Evolutionary conservation across 345 rosid genomes (phyloP).

Genomic region (Corchorus olitorius): DNA sequence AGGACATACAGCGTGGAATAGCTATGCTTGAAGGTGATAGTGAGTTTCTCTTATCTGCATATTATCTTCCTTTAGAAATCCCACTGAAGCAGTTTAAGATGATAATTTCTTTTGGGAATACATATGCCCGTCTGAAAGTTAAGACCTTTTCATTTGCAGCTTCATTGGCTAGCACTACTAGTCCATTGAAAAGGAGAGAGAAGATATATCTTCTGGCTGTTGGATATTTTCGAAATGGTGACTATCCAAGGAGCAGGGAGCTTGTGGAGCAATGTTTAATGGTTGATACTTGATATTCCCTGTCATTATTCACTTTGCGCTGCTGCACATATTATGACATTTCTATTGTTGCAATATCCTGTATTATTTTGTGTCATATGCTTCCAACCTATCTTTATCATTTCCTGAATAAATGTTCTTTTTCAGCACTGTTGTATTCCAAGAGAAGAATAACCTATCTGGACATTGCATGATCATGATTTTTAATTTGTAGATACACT

Average conservation of each 20-base stretch:
- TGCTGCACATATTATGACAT: constrained; percentile 5
- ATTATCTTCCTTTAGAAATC: background rate
- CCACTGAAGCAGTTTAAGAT: background rate
- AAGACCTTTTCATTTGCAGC: constrained; percentile 34
- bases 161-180: constrained; percentile 37
- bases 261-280: constrained; percentile 63
- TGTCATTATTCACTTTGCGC: background rate
- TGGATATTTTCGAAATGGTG: constrained; percentile 73
- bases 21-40: constrained; percentile 81
- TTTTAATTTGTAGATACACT: background rate
- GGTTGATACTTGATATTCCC: constrained; percentile 38
- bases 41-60: background rate
- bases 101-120: constrained; percentile 3
- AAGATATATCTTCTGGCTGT: constrained; percentile 82
- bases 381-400: too few species aligned
- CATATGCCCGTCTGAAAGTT: constrained; percentile 3
- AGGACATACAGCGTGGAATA: constrained; percentile 75
- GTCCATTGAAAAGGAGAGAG: constrained; percentile 57
- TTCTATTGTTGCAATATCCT: constrained; percentile 25
- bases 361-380: background rate
- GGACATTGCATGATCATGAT: background rate
- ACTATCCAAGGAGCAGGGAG: constrained; percentile 73
- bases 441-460: background rate
- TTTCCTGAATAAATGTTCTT: too few species aligned
- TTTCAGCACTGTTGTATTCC: background rate